These are phyloP conservation scores for Globisporangium sylvaticum DNA, from an alignment of 352 stramenopile genomes.

Conservation along the genomic window DNA sequence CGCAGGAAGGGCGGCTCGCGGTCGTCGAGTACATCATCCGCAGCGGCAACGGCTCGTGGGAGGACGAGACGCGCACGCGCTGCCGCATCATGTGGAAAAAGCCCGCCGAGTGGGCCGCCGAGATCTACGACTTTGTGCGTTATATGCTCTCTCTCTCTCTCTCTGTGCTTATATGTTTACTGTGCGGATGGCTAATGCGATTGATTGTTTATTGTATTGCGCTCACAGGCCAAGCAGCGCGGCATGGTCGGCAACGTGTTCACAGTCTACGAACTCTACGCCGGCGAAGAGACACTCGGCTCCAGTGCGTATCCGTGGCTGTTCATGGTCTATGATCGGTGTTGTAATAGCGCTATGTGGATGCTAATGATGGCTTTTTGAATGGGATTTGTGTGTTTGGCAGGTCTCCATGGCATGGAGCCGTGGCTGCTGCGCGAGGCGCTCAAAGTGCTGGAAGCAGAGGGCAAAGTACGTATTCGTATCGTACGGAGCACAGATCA, in stretches of 20 bases:
- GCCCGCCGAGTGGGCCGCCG: slow-evolving; percentile 69
- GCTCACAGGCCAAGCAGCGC: slow-evolving; percentile 48
- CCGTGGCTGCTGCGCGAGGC: slow-evolving; percentile 78
- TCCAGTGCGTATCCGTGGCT: slow-evolving; percentile 68
- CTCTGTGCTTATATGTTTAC: not conserved
- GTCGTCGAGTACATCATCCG: slow-evolving; percentile 76
- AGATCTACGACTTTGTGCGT: slow-evolving; percentile 84
- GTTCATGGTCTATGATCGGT: no score
- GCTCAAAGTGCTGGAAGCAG: slow-evolving; percentile 63
- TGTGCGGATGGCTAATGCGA: not conserved
- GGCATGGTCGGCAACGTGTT: slow-evolving; percentile 83
- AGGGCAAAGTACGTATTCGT: slow-evolving; percentile 54
- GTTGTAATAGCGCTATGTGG: not conserved
- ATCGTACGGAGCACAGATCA: not conserved
- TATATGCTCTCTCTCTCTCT: not conserved
- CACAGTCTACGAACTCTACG: slow-evolving; percentile 84
- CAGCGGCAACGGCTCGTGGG: slow-evolving; percentile 74
- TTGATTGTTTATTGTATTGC: not conserved
- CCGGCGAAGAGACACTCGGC: slow-evolving; percentile 74
- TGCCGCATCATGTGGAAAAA: slow-evolving; percentile 88
- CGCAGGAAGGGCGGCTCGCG: slow-evolving; percentile 52
- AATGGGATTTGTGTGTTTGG: no score
- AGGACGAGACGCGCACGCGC: slow-evolving; percentile 75
- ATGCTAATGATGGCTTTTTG: no score
- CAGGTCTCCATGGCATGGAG: slow-evolving; percentile 81